phyloP scores from a whole-genome alignment of 2,329 filamentous ascomycete genomes.

The Aphanocladium album region DNA sequence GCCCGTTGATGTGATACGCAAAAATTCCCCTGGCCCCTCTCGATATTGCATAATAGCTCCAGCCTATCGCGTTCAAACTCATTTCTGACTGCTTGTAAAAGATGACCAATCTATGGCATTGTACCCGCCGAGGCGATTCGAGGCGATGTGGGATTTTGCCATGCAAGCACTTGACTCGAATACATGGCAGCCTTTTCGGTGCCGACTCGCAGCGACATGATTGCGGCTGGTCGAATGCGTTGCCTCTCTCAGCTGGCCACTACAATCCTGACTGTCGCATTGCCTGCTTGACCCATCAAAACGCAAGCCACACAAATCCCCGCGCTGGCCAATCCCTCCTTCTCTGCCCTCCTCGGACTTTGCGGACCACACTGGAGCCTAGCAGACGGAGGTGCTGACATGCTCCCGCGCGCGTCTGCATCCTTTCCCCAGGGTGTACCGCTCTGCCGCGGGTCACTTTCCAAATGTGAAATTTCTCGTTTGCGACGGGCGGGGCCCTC shows the following conservation, averaged over 20 bases:
- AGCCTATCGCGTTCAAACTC: not conserved
- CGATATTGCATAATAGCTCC: not conserved
- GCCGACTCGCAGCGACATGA: not conserved
- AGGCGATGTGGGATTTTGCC: too few species aligned
- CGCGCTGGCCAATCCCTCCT: not conserved
- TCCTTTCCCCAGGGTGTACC: not conserved
- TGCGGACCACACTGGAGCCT: not conserved
- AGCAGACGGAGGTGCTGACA: constrained; percentile 8
- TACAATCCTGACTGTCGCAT: not conserved
- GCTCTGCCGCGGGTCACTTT: constrained; percentile 3
- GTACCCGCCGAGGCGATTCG: not conserved
- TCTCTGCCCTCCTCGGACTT: not conserved
- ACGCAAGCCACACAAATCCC: not conserved
- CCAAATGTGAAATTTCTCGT: not conserved
- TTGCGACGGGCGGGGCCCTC: constrained; percentile 7
- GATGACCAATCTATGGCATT: not conserved
- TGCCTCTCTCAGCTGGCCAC: not conserved
- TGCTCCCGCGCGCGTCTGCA: constrained; percentile 10
- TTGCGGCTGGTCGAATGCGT: not conserved
- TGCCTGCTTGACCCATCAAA: not conserved
- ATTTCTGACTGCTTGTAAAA: not conserved
- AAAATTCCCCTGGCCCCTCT: not conserved
- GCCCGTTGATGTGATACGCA: not conserved
- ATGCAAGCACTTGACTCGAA: not conserved
- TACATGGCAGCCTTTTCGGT: not conserved